Evolutionary conservation across 352 stramenopile genomes (phyloP).

Genomic region (Globisporangium cederbergense): DNA sequence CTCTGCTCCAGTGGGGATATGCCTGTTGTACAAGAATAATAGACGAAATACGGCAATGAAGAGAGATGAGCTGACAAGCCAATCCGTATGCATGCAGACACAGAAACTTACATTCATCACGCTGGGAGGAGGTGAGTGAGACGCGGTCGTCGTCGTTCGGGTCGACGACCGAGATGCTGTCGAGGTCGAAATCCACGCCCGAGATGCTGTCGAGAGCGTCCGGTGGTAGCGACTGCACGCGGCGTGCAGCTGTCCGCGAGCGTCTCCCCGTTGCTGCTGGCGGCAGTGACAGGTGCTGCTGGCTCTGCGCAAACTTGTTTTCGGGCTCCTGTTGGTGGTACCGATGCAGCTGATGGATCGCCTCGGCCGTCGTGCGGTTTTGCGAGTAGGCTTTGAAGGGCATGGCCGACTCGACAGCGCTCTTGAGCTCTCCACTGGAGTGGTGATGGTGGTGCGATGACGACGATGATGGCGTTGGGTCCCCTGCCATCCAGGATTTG

Average conservation of each 20-base stretch:
- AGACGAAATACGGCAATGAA: conserved; percentile 8
- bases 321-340: conserved; percentile 14
- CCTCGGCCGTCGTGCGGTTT: conserved; percentile 22
- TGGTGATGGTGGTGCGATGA: conserved; percentile 12
- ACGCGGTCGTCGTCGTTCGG: conserved; percentile 57
- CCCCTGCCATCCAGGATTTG: conserved; percentile 75
- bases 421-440: conserved; percentile 15
- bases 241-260: conserved; percentile 31
- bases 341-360: conserved; percentile 15
- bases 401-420: conserved; percentile 10
- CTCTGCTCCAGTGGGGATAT: conserved; percentile 78
- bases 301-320: conserved; percentile 23
- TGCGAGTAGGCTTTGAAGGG: conserved; percentile 34
- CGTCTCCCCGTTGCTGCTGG: conserved; percentile 12
- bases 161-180: conserved; percentile 77
- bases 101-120: conserved; percentile 60
- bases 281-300: conserved; percentile 24
- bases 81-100: too few relatives aligned
- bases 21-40: conserved; percentile 27
- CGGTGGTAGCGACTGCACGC: conserved; percentile 54
- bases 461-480: conserved; percentile 23
- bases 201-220: conserved; percentile 56
- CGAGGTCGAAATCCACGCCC: conserved; percentile 70
- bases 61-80: background rate
- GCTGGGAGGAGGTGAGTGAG: conserved; percentile 70